Evolutionary conservation across 805 yeast species (phyloP).

Genomic region (Wickerhamiella kurtzmanii): DNA sequence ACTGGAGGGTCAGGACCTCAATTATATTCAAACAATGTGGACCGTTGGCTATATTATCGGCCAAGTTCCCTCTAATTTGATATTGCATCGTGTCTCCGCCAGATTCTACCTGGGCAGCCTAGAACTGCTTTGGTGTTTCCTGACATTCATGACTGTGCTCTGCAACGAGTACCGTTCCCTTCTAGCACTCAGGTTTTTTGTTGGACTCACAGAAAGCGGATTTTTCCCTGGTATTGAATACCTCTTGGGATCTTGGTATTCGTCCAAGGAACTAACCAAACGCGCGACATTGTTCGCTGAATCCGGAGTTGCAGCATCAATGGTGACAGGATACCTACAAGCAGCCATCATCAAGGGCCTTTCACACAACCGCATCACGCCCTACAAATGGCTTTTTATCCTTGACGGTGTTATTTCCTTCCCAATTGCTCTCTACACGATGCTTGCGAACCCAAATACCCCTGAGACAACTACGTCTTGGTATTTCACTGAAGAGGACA

Average conservation of each 20-base stretch:
- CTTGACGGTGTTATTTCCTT: slow-evolving; percentile 34
- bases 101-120: slow-evolving; percentile 33
- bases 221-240: slow-evolving; percentile 25
- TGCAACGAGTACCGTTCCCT: slow-evolving; percentile 34
- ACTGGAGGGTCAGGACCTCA: slow-evolving; percentile 33
- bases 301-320: slow-evolving; percentile 24
- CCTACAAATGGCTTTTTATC: slow-evolving; percentile 37
- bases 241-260: slow-evolving; percentile 24
- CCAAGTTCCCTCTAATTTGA: slow-evolving; percentile 33
- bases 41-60: slow-evolving; percentile 41
- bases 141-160: slow-evolving; percentile 29
- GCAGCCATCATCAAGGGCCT: slow-evolving; percentile 37
- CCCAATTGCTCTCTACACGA: slow-evolving; percentile 34
- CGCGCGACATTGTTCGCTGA: slow-evolving; percentile 22
- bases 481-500: slow-evolving; percentile 29
- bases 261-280: slow-evolving; percentile 21
- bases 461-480: slow-evolving; percentile 34
- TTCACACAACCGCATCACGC: slow-evolving; percentile 18
- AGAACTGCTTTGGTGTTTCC: slow-evolving; percentile 34
- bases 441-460: slow-evolving; percentile 34
- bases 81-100: slow-evolving; percentile 32
- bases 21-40: slow-evolving; percentile 33
- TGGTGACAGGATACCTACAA: slow-evolving; percentile 49
- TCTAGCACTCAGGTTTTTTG: slow-evolving; percentile 24
- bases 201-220: slow-evolving; percentile 24